Conservation (phyloP, 179 eudicot genomes). For the Pouteria campechiana region DNA sequence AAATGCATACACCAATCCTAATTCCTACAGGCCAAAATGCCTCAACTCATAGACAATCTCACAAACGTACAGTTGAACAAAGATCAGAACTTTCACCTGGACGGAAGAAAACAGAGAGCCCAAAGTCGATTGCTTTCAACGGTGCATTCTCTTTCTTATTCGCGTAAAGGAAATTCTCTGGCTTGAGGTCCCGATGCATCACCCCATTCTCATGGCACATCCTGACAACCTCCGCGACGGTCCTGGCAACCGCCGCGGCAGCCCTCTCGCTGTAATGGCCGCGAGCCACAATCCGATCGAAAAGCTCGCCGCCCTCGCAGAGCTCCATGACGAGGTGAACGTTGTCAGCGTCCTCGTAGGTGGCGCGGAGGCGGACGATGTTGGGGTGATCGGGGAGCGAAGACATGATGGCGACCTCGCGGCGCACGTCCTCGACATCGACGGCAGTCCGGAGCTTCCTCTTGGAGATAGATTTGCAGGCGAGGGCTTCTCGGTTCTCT, state of each 20-base stretch:
- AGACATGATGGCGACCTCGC: conserved; percentile 78
- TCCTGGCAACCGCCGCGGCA: conserved; percentile 52
- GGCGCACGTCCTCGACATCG: conserved; percentile 68
- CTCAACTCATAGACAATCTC: too few relatives aligned
- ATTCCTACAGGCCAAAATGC: too few relatives aligned
- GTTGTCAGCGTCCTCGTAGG: conserved; percentile 69
- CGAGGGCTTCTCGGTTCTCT: conserved; percentile 42
- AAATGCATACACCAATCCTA: too few relatives aligned
- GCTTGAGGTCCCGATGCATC: conserved; percentile 79
- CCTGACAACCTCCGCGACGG: conserved; percentile 66
- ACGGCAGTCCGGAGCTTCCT: conserved; percentile 58
- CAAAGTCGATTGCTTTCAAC: conserved; percentile 80
- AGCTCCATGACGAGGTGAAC: conserved; percentile 89
- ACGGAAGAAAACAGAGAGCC: conserved; percentile 77
- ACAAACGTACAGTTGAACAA: neutral
- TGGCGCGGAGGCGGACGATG: conserved; percentile 50
- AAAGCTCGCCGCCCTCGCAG: conserved; percentile 81
- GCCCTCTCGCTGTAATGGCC: conserved; percentile 80
- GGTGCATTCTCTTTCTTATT: conserved; percentile 75
- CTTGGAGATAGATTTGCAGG: conserved; percentile 76
- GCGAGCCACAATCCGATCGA: conserved; percentile 75
- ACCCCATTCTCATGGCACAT: conserved; percentile 83
- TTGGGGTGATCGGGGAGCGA: conserved; percentile 62
- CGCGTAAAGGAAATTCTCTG: conserved; percentile 86
- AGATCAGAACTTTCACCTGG: conserved; percentile 35